A percentile compares a stretch with the other conserved stretches of the same genome.
Evolutionary conservation across 306 rosid genomes (phyloP).

Genomic region (Glycyrrhiza uralensis): DNA sequence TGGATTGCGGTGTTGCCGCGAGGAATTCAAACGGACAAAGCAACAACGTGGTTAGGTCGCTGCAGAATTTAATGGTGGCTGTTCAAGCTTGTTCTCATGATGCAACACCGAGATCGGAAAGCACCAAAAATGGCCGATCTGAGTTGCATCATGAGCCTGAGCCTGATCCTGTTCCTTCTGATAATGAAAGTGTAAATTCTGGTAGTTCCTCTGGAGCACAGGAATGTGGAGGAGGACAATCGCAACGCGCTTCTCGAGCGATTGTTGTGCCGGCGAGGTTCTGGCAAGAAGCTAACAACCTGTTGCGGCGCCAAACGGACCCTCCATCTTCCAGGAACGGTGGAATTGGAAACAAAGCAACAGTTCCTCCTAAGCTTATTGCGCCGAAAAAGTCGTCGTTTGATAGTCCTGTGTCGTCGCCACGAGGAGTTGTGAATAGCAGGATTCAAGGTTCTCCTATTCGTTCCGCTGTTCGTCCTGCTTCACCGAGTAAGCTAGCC

Average conservation of each 20-base stretch:
- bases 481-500: conserved; percentile 62
- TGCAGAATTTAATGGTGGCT: conserved; percentile 53
- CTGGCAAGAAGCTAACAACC: conserved; percentile 62
- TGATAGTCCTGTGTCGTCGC: conserved; percentile 61
- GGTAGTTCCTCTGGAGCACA: conserved; percentile 47
- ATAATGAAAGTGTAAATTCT: conserved; percentile 75
- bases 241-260: conserved; percentile 45
- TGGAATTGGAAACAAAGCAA: conserved; percentile 44
- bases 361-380: conserved; percentile 41
- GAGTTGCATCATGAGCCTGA: conserved; percentile 19
- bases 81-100: conserved; percentile 36
- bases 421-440: conserved; percentile 49
- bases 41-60: conserved; percentile 52
- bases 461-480: conserved; percentile 53
- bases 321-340: conserved; percentile 39
- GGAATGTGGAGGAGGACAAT: conserved; percentile 34
- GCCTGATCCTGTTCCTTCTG: conserved; percentile 46
- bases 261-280: conserved; percentile 66
- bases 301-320: conserved; percentile 49
- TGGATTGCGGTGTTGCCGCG: conserved; percentile 50
- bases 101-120: conserved; percentile 38
- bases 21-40: conserved; percentile 45
- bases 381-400: conserved; percentile 39
- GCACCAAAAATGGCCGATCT: conserved; percentile 45
- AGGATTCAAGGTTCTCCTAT: conserved; percentile 62